Evolutionary conservation across 192 early-diverging fungal genomes (phyloP).

Genomic region (Spinellus fusiger): DNA sequence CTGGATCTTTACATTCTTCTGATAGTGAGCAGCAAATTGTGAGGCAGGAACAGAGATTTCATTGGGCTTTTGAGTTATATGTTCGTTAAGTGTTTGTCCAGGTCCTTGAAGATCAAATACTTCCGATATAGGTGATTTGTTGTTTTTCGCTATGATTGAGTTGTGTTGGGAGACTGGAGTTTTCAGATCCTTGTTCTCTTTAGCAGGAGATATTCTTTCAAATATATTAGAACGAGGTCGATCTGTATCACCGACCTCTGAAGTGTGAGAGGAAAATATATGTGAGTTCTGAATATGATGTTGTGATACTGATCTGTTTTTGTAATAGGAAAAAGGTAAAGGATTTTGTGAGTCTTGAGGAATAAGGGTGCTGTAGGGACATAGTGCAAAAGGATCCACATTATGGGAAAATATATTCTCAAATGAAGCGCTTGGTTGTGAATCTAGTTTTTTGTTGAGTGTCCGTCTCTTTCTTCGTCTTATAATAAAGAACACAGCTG

Average conservation of each 20-base stretch:
- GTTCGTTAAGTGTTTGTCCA: conserved; percentile 28
- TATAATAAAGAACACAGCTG: conserved; percentile 23
- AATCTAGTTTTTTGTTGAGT: neutral
- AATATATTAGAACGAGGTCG: conserved; percentile 10
- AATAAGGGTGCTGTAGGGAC: too few species aligned
- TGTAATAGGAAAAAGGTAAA: neutral
- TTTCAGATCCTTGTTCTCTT: too few species aligned
- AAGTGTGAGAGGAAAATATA: neutral
- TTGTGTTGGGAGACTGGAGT: neutral
- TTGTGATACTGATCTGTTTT: neutral
- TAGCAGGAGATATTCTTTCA: conserved; percentile 14
- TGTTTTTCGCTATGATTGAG: neutral
- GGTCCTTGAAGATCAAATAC: neutral
- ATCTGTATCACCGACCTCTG: conserved; percentile 23
- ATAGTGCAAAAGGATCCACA: too few species aligned
- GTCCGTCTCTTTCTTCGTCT: neutral
- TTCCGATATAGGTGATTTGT: neutral
- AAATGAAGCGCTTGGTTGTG: neutral
- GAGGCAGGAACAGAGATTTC: conserved; percentile 16
- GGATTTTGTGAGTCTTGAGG: too few species aligned
- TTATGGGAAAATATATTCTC: neutral
- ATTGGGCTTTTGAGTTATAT: conserved; percentile 27
- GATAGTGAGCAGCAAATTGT: neutral
- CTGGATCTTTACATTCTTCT: neutral
- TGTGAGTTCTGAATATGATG: neutral